Base-by-base conservation (phyloP, 495 filamentous ascomycete species). In the Sordaria brevicollis region DNA sequence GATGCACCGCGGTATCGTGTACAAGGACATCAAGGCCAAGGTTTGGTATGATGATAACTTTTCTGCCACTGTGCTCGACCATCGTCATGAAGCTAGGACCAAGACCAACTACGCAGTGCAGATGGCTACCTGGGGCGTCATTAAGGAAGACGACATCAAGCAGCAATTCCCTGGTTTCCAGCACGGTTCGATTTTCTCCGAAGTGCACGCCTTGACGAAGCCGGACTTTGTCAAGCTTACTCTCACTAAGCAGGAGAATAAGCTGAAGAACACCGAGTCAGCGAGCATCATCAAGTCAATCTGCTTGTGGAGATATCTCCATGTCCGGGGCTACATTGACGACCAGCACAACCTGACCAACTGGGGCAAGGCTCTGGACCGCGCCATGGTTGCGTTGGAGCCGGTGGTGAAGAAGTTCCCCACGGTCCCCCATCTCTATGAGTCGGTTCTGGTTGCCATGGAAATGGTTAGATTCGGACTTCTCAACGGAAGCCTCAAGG, bases 21-120 rank as follows among this genome's bases (percentile, higher is more conserved):
- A 86, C 74, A 93, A 91, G 73, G 86, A 89, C 13, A 89, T 98
- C 73, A 84, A 82, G 33, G 87, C 94, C 69, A 87, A 85, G 68
- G 90, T 91, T 39, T 99, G 94, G 95, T 97, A 93, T 76, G 91
- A 93, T 71, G 86, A 89, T 65, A 88, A 84, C 33, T 86, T 86
- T 54, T 85, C 87, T 19, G 83, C 81, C 35, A 89, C 84, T 10
- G 84, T 95, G 68, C 89, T 88, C 71, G 88, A 91, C 70, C 90
- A 62, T 33, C 67, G 69, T 66, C 71, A 89, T 68, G 82, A 85
- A 34, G 49, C 49, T 29, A 62, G 49, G 25, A 75, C 88, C 43
- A 79, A 84, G 25, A 84, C 87, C 17, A 86, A 87, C 36, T 84
- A 89, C n/a, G 85, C 86, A 67, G 82, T 84, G 8, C 79, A 86